These are phyloP conservation scores for Nemania sp. DNA, from an alignment of 2,329 filamentous ascomycete species.

Conservation along the genomic window DNA sequence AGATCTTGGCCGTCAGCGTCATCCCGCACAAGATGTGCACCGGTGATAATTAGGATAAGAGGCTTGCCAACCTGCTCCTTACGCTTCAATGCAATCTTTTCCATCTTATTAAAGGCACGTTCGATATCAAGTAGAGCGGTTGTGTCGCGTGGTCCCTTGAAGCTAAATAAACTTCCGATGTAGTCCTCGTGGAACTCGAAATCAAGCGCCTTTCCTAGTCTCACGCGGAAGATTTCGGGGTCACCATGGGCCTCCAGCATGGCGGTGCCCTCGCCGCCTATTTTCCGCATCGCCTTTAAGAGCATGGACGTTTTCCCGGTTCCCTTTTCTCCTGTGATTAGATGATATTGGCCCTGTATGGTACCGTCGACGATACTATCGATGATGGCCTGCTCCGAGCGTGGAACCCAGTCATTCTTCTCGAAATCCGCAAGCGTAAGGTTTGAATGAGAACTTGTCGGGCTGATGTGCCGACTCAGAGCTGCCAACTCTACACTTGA, in stretches of 20 bases:
- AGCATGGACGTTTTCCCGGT: conserved; percentile 97
- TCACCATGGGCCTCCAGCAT: conserved; percentile 98
- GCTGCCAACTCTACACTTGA: conserved; percentile 72
- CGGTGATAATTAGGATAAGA: conserved; percentile 90
- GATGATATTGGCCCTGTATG: conserved; percentile 83
- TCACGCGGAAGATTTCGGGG: conserved; percentile 90
- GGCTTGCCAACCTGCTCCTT: conserved; percentile 72
- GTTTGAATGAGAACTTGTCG: conserved; percentile 33
- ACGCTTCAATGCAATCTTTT: conserved; percentile 86
- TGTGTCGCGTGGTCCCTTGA: conserved; percentile 89
- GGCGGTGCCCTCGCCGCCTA: conserved; percentile 85
- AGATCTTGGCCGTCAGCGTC: conserved; percentile 92
- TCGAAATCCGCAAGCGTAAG: conserved; percentile 31
- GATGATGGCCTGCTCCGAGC: conserved; percentile 83
- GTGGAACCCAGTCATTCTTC: conserved; percentile 69
- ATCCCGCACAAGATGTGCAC: conserved; percentile 88
- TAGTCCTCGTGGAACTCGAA: conserved; percentile 98
- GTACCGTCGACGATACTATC: conserved; percentile 83
- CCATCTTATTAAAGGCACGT: conserved; percentile 94
- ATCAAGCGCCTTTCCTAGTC: conserved; percentile 90
- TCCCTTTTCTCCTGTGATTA: conserved; percentile 93
- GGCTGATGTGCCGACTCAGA: conserved; percentile 49
- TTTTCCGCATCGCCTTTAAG: conserved; percentile 90
- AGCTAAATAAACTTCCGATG: conserved; percentile 93
- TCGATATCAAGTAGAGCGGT: conserved; percentile 94